Evolutionary conservation across 2,329 filamentous ascomycete genomes (phyloP).

Genomic region (Sporothrix brasiliensis): DNA sequence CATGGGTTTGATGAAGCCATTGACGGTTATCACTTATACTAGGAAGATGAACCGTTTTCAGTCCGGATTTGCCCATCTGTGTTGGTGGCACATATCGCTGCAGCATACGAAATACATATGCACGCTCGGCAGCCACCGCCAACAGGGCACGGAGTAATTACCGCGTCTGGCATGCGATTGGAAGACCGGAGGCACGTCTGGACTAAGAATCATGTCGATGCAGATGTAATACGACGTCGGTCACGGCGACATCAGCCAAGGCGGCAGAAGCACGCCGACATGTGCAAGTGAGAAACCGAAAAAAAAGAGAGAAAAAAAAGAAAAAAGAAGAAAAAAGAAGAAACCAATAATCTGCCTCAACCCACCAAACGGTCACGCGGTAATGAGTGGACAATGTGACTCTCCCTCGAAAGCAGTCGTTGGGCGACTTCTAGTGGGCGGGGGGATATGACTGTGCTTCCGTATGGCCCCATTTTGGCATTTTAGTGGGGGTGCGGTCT

Average conservation of each 20-base stretch:
- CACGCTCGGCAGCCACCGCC: neutral
- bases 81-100: neutral
- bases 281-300: neutral
- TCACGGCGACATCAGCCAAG: neutral
- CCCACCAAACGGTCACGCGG: neutral
- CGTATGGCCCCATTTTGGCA: neutral
- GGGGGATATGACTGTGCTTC: conserved; percentile 13
- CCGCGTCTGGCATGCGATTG: neutral
- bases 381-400: neutral
- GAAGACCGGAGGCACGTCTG: neutral
- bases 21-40: neutral
- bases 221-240: neutral
- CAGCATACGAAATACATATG: neutral
- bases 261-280: neutral
- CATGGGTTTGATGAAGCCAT: neutral
- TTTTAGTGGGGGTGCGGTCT: neutral
- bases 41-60: neutral
- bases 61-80: neutral
- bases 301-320: neutral
- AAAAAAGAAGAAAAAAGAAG: neutral
- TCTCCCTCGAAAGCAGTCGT: conserved; percentile 1
- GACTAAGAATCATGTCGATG: neutral
- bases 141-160: neutral
- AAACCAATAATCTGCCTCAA: neutral
- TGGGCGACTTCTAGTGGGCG: neutral